Percentiles rank a stretch among this genome's conserved stretches.
Conservation (phyloP, 2,329 filamentous ascomycete genomes). For the Diaporthe velutina region DNA sequence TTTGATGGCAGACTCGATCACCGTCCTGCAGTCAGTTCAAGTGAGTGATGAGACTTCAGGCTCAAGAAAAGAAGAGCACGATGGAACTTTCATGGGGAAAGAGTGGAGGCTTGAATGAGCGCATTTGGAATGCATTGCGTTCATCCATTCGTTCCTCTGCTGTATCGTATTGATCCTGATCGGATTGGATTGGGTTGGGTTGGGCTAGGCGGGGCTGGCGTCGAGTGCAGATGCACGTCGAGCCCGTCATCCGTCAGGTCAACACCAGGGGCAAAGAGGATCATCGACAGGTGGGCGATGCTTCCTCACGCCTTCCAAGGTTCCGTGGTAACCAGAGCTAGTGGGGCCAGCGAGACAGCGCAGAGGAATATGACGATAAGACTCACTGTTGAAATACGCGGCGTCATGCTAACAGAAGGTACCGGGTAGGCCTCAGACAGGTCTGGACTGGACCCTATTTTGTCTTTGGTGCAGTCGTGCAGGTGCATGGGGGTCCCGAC, state of each 20-base stretch:
- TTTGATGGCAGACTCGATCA: neutral
- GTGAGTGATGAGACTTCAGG: neutral
- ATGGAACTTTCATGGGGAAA: neutral
- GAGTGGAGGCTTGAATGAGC: neutral
- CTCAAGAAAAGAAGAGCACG: neutral
- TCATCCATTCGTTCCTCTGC: neutral
- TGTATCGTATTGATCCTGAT: neutral
- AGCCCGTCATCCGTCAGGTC: neutral
- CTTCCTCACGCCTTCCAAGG: slow-evolving; percentile 5
- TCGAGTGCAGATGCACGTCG: neutral
- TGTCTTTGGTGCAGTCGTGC: neutral
- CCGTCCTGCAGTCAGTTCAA: neutral
- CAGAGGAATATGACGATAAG: neutral
- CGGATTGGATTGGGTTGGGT: neutral
- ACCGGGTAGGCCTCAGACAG: neutral
- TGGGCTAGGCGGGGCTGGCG: slow-evolving; percentile 1
- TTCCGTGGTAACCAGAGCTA: slow-evolving; percentile 5
- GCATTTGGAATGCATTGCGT: neutral
- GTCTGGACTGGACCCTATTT: slow-evolving; percentile 10
- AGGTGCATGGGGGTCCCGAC: slow-evolving; percentile 16
- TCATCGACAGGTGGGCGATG: neutral
- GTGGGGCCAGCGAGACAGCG: slow-evolving; percentile 6
- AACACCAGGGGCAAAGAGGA: neutral
- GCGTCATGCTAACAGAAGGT: neutral
- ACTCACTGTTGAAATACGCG: accelerated